phyloP scores from a whole-genome alignment of 2,329 filamentous ascomycete genomes.

The Thelonectria rubi region DNA sequence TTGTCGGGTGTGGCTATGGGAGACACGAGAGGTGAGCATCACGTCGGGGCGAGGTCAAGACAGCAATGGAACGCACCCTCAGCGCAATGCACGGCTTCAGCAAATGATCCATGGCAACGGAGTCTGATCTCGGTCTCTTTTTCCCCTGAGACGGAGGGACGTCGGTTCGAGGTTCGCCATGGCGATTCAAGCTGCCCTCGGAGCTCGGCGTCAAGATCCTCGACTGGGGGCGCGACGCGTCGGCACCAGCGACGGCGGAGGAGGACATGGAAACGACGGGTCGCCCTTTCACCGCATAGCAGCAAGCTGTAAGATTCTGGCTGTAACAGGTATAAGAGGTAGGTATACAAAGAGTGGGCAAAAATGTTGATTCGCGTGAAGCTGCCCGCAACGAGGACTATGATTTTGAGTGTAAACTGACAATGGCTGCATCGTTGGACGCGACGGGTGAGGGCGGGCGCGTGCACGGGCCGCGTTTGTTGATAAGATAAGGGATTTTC shows the following conservation, averaged over 20 bases:
- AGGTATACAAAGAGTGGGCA: slow-evolving; percentile 20
- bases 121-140: slow-evolving; percentile 50
- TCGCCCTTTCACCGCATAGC: slow-evolving; percentile 30
- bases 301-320: slow-evolving; percentile 23
- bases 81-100: slow-evolving; percentile 62
- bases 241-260: slow-evolving; percentile 47
- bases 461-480: neutral
- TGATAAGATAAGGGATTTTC: too few species aligned
- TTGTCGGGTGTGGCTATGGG: slow-evolving; percentile 63
- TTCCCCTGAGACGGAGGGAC: slow-evolving; percentile 39
- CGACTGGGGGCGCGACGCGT: slow-evolving; percentile 61
- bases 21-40: slow-evolving; percentile 12
- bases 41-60: neutral
- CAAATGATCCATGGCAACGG: slow-evolving; percentile 59
- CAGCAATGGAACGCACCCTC: slow-evolving; percentile 52
- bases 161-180: slow-evolving; percentile 38
- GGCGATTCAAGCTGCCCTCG: slow-evolving; percentile 50
- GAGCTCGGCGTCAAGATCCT: slow-evolving; percentile 54
- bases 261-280: slow-evolving; percentile 45
- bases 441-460: slow-evolving; percentile 13
- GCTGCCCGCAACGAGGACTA: neutral
- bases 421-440: neutral
- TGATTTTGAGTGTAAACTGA: slow-evolving; percentile 13
- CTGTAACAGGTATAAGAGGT: slow-evolving; percentile 12
- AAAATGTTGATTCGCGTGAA: slow-evolving; percentile 2